Evolutionary conservation across 2,329 filamentous ascomycete species (phyloP).

Genomic region (Xylariales sp.): DNA sequence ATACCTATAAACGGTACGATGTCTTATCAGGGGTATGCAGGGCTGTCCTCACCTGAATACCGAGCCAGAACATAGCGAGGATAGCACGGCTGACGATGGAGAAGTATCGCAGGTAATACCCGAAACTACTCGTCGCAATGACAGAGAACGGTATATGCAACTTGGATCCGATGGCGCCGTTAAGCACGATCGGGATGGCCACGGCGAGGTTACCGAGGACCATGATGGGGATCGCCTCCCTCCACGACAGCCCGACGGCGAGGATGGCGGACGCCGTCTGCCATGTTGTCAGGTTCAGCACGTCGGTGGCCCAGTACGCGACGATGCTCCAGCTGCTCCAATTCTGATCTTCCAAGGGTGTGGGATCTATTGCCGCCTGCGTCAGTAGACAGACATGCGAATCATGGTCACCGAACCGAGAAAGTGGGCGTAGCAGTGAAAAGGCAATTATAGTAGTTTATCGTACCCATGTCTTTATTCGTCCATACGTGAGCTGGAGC

Average conservation of each 20-base stretch:
- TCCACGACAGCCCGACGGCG: slow-evolving; percentile 52
- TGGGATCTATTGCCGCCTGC: slow-evolving; percentile 49
- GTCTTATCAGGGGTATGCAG: neutral
- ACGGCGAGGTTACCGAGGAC: slow-evolving; percentile 71
- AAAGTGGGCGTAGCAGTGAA: neutral
- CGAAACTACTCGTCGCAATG: slow-evolving; percentile 58
- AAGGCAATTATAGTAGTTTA: slow-evolving; percentile 23
- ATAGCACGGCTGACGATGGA: slow-evolving; percentile 56
- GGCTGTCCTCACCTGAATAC: slow-evolving; percentile 58
- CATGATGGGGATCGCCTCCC: slow-evolving; percentile 55
- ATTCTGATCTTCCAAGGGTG: slow-evolving; percentile 52
- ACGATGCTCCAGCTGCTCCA: slow-evolving; percentile 53
- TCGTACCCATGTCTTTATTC: slow-evolving; percentile 50
- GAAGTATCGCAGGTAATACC: slow-evolving; percentile 57
- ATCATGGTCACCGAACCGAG: neutral
- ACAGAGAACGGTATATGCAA: slow-evolving; percentile 62
- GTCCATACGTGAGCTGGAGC: slow-evolving; percentile 59
- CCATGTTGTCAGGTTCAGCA: slow-evolving; percentile 52
- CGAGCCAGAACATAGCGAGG: slow-evolving; percentile 68
- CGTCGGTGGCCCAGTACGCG: slow-evolving; percentile 53
- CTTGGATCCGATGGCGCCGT: slow-evolving; percentile 59
- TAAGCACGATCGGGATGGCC: slow-evolving; percentile 63
- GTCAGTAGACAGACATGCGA: slow-evolving; percentile 33
- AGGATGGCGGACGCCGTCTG: slow-evolving; percentile 52
- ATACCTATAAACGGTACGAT: neutral